Percentiles rank a stretch among this genome's conserved stretches.
Evolutionary conservation across 169 alveolate species (phyloP).

Genomic region (Plasmodium yoelii): DNA sequence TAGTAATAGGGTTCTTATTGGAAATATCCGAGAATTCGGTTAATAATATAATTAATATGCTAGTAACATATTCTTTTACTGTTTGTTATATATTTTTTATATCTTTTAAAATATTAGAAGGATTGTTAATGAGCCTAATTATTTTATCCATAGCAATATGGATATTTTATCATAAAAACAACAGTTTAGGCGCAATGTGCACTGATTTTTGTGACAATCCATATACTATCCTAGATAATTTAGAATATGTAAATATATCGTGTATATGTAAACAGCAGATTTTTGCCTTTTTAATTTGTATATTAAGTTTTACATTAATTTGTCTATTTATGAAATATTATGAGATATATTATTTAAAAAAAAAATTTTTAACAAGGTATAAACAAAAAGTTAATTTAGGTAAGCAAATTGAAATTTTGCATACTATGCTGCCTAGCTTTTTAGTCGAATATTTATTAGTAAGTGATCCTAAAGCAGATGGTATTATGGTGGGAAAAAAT

Average conservation of each 20-base stretch:
- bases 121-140: slow-evolving; percentile 9
- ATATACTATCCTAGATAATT: slow-evolving; percentile 22
- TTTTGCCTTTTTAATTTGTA: slow-evolving; percentile 80
- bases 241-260: slow-evolving; percentile 31
- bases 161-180: slow-evolving; percentile 68
- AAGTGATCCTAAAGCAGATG: slow-evolving; percentile 80
- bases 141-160: slow-evolving; percentile 13
- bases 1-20: slow-evolving; percentile 21
- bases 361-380: slow-evolving; percentile 85
- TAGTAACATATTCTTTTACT: slow-evolving; percentile 50
- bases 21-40: slow-evolving; percentile 64
- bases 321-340: slow-evolving; percentile 89
- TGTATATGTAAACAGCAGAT: slow-evolving; percentile 57
- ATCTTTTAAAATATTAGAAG: slow-evolving; percentile 63
- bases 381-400: slow-evolving; percentile 83
- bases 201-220: slow-evolving; percentile 75
- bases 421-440: slow-evolving; percentile 92
- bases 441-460: slow-evolving; percentile 89
- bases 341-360: slow-evolving; percentile 85
- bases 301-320: slow-evolving; percentile 82
- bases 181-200: slow-evolving; percentile 36
- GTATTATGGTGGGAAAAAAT: slow-evolving; percentile 79
- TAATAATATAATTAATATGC: slow-evolving; percentile 32
- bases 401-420: slow-evolving; percentile 90
- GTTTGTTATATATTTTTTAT: slow-evolving; percentile 61